Evolutionary conservation across 805 yeast species (phyloP).

Genomic region (Candida gorgasii): DNA sequence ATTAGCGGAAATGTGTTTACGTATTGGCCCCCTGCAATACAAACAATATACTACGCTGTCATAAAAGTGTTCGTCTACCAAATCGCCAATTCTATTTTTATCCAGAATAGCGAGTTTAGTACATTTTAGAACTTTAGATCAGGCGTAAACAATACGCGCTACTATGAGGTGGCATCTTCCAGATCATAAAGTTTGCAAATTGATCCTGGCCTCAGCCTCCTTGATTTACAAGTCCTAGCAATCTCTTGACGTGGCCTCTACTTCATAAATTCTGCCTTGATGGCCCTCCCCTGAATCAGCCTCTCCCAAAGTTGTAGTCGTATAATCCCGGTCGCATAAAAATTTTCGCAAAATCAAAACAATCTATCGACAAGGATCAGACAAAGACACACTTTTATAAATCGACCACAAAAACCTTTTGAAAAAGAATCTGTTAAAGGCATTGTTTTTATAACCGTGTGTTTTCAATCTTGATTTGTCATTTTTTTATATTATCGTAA

Average conservation of each 20-base stretch:
- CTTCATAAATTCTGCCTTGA: no score
- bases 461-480: slow-evolving; percentile 4
- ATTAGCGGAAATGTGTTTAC: no score
- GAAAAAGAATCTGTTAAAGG: not conserved
- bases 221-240: no score
- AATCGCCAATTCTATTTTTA: no score
- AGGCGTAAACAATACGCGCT: not conserved
- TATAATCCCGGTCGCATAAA: slow-evolving; percentile 5
- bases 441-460: slow-evolving; percentile 3
- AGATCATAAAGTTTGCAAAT: no score
- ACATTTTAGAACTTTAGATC: not conserved
- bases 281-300: not conserved
- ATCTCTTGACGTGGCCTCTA: no score
- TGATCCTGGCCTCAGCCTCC: no score
- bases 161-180: not conserved
- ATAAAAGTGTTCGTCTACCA: no score
- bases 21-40: no score
- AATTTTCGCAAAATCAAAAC: slow-evolving; percentile 12
- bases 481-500: not conserved
- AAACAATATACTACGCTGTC: no score
- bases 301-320: not conserved
- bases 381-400: slow-evolving; percentile 3
- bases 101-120: no score
- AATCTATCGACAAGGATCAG: slow-evolving; percentile 10
- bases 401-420: not conserved